A percentile compares a stretch with the other conserved stretches of the same genome.
Conservation (phyloP, 2,329 filamentous ascomycete species). For the Sporothrix brasiliensis region DNA sequence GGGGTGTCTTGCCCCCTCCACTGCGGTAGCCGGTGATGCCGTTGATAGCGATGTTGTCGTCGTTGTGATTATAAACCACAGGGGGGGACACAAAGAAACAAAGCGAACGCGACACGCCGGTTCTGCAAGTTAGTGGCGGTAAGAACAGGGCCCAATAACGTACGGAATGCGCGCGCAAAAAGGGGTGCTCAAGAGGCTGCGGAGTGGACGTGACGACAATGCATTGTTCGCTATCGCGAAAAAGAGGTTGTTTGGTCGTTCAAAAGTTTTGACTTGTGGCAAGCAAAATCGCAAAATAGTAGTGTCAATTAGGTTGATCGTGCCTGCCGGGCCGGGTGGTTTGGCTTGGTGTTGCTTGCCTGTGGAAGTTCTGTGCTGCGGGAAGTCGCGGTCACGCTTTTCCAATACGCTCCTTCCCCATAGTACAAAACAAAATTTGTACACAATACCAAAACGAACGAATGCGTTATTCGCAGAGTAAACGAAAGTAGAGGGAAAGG, state of each 20-base stretch:
- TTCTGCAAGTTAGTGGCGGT: not conserved
- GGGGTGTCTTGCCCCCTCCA: not conserved
- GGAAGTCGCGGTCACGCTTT: slow-evolving; percentile 32
- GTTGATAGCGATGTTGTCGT: not conserved
- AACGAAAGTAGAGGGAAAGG: slow-evolving; percentile 14
- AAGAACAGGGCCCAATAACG: not conserved
- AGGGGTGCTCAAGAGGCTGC: not conserved
- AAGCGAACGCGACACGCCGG: slow-evolving; percentile 19
- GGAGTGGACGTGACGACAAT: not conserved
- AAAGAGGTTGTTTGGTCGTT: not conserved
- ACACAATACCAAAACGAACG: not conserved
- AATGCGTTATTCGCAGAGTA: slow-evolving; percentile 25
- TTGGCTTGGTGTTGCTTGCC: slow-evolving; percentile 8
- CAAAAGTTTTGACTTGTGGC: not conserved
- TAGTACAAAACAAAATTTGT: not conserved
- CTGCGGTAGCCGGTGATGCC: not conserved
- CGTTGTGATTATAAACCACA: slow-evolving; percentile 25
- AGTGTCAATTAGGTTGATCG: not conserved
- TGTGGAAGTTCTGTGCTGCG: not conserved
- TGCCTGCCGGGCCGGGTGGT: slow-evolving; percentile 18
- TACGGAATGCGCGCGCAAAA: slow-evolving; percentile 9
- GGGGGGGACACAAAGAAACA: not conserved
- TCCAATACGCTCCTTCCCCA: slow-evolving; percentile 24
- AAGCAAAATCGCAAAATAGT: slow-evolving; percentile 6
- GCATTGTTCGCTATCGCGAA: slow-evolving; percentile 8